Base-by-base conservation (phyloP, 371 early-diverging fungal species). In the Haplosporangium sp. region DNA sequence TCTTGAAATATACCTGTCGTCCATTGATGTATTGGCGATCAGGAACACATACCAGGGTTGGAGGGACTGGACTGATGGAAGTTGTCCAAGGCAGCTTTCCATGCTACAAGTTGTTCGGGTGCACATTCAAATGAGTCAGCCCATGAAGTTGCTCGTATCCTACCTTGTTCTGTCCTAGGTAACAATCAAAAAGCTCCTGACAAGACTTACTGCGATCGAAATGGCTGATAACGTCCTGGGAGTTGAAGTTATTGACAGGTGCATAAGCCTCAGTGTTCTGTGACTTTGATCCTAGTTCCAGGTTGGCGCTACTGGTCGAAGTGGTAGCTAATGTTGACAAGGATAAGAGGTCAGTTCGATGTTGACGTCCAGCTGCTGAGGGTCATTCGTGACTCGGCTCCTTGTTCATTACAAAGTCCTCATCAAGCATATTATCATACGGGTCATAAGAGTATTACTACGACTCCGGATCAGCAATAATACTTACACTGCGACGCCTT, bases 171-270 rank as follows among this genome's bases (percentile, higher is more conserved):
- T n/a, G n/a, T n/a, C n/a, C n/a, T n/a, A n/a, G n/a, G n/a, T n/a
- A n/a, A n/a, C n/a, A n/a, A n/a, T n/a, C 9, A 10, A 6, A 11
- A 36, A 21, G 6, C 41, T 42, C 37, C 12, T 37, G 37, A 20
- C 5, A 18, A 18, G 3, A n/a, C 75, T 53, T 67, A 76, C 77
- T 63, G 46, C 60, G 66, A 42, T 71, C 67, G 51, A 76, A 76
- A 47, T 76, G 67, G 64, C 67, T 70, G 57, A 60, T 46, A 12
- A 76, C 71, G 38, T 76, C 77, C 66, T 67, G 71, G 41, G 77
- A 71, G 36, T 76, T 76, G 61, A 76, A 76, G 67, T 56, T 76
- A 54, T 76, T 76, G 71, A 76, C 67, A 8, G 77, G 71, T 18
- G 23, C 55, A 54, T 76, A 64, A 38, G 13, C 63, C 40, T 56